Conservation (phyloP, 306 rosid genomes). For the Fragaria iinumae region DNA sequence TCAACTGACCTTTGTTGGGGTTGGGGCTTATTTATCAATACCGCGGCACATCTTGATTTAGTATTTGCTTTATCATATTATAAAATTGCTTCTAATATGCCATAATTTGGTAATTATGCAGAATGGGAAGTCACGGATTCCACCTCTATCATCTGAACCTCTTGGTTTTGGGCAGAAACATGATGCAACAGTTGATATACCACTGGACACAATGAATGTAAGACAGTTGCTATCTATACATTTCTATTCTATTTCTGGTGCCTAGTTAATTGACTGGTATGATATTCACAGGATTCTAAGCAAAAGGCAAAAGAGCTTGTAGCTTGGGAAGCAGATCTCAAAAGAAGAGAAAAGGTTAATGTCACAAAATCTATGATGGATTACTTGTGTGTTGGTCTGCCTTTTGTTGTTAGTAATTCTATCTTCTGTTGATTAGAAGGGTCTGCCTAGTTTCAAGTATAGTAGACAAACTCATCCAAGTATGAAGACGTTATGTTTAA, state of each 20-base stretch:
- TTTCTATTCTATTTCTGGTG: conserved; percentile 20
- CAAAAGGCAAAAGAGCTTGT: conserved; percentile 82
- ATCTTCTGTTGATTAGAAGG: not conserved
- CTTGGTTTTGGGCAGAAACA: conserved; percentile 81
- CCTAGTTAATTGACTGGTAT: conserved; percentile 27
- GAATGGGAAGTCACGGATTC: conserved; percentile 80
- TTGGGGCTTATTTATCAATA: not conserved
- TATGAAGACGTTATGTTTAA: not conserved
- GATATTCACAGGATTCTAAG: conserved; percentile 63
- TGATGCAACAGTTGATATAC: conserved; percentile 91
- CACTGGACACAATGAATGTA: conserved; percentile 75
- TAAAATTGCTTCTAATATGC: not conserved
- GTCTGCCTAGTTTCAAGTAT: not conserved
- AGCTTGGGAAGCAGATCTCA: conserved; percentile 88
- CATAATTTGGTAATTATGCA: conserved; percentile 29
- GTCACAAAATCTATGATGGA: conserved; percentile 7
- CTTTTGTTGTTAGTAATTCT: conserved; percentile 9
- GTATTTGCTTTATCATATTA: not conserved
- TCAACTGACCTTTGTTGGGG: not conserved
- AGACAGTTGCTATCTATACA: conserved; percentile 15
- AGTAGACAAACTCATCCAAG: not conserved
- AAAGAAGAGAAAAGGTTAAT: conserved; percentile 72
- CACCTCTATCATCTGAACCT: conserved; percentile 58
- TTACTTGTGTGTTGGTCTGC: conserved; percentile 5
- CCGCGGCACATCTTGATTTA: not conserved